Conservation (phyloP, 2,329 filamentous ascomycete species). For the Penicillium sp. region DNA sequence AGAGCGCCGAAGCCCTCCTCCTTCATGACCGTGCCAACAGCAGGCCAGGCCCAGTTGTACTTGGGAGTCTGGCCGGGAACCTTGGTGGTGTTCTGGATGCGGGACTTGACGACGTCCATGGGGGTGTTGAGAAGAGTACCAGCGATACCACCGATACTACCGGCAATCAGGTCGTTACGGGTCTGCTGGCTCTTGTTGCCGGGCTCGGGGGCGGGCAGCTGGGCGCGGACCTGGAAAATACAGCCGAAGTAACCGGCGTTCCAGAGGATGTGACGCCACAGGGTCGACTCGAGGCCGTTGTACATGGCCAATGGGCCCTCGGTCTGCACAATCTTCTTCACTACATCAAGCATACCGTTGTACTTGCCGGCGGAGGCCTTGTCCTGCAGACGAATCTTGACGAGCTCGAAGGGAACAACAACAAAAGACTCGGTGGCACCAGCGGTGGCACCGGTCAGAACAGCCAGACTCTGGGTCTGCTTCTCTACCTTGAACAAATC, state of each 20-base stretch:
- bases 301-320: slow-evolving; percentile 89
- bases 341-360: slow-evolving; percentile 54
- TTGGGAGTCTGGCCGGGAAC: slow-evolving; percentile 79
- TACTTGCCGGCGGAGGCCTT: slow-evolving; percentile 81
- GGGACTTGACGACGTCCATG: slow-evolving; percentile 95
- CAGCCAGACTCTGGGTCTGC: slow-evolving; percentile 88
- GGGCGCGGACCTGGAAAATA: slow-evolving; percentile 90
- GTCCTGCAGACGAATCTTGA: slow-evolving; percentile 98
- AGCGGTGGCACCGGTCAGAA: slow-evolving; percentile 90
- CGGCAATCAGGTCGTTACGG: slow-evolving; percentile 82
- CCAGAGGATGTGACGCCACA: slow-evolving; percentile 95
- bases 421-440: slow-evolving; percentile 96
- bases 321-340: slow-evolving; percentile 68
- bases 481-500: slow-evolving; percentile 78
- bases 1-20: slow-evolving; percentile 90
- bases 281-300: slow-evolving; percentile 92
- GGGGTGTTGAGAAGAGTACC: slow-evolving; percentile 94
- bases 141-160: slow-evolving; percentile 81
- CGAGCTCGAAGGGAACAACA: slow-evolving; percentile 94
- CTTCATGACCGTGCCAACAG: slow-evolving; percentile 79
- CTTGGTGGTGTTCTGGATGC: slow-evolving; percentile 92
- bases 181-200: slow-evolving; percentile 75
- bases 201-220: slow-evolving; percentile 73
- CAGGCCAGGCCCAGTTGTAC: slow-evolving; percentile 98
- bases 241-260: slow-evolving; percentile 97